phyloP scores from a whole-genome alignment of 2,329 filamentous ascomycete species.

The Phaeosphaeria sp. region DNA sequence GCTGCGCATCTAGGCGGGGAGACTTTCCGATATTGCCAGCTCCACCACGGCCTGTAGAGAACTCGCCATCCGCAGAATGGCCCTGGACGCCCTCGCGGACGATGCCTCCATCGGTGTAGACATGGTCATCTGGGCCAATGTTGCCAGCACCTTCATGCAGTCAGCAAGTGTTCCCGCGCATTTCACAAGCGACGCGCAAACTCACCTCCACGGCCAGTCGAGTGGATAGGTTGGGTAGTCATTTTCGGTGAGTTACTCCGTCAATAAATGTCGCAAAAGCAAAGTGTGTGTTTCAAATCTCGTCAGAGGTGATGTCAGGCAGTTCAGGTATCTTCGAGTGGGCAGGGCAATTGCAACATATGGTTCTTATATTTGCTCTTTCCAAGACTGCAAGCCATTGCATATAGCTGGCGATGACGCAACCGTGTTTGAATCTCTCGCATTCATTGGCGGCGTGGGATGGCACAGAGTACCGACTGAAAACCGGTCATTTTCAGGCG shows the following conservation, averaged over 20 bases:
- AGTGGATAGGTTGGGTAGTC: conserved; percentile 53
- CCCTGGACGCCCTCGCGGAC: conserved; percentile 54
- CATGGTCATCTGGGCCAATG: conserved; percentile 59
- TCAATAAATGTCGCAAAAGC: conserved; percentile 7
- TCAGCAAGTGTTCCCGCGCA: conserved; percentile 9
- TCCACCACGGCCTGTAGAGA: conserved; percentile 50
- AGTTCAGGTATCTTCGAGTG: conserved; percentile 10
- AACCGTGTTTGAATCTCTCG: conserved; percentile 21
- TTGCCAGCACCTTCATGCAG: conserved; percentile 61
- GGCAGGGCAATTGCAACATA: conserved; percentile 13
- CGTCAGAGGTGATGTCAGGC: conserved; percentile 13
- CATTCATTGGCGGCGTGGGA: conserved; percentile 36
- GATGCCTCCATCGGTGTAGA: conserved; percentile 56
- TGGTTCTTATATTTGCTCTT: conserved; percentile 44
- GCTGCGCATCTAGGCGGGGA: conserved; percentile 33
- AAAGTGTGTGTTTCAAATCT: conserved; percentile 11
- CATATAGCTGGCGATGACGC: conserved; percentile 33
- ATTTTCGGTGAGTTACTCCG: conserved; percentile 23
- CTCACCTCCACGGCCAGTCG: conserved; percentile 65
- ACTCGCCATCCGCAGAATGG: conserved; percentile 47
- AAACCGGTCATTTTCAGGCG: conserved; percentile 19
- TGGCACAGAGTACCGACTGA: conserved; percentile 22
- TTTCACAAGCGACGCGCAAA: not conserved
- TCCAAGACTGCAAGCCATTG: conserved; percentile 24
- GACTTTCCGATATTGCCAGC: conserved; percentile 53